phyloP scores from a whole-genome alignment of 2,329 filamentous ascomycete species.

The Colletotrichum graminicola region DNA sequence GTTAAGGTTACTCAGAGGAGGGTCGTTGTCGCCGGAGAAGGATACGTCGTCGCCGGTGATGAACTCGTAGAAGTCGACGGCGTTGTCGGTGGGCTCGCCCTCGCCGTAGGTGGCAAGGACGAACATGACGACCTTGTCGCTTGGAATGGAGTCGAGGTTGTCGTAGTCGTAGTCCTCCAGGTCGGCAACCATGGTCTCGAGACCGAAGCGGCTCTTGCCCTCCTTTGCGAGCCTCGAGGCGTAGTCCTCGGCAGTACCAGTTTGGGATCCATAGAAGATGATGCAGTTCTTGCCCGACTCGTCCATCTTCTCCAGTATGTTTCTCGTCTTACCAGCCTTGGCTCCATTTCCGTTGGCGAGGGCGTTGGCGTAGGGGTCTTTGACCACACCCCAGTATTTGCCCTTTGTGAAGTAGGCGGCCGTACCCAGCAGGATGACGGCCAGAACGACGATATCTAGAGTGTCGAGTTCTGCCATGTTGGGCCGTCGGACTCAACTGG shows the following conservation, averaged over 20 bases:
- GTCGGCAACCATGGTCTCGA: constrained; percentile 98
- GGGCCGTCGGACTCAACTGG: constrained; percentile 27
- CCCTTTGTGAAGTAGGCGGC: constrained; percentile 98
- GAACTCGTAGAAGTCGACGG: constrained; percentile 99
- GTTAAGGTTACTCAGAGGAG: constrained; percentile 84
- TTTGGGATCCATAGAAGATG: constrained; percentile 98
- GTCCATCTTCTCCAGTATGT: constrained; percentile 96
- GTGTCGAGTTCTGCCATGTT: constrained; percentile 96
- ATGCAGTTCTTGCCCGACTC: constrained; percentile 97
- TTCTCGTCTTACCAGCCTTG: constrained; percentile 87
- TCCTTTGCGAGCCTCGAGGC: constrained; percentile 97
- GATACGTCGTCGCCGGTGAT: constrained; percentile 82
- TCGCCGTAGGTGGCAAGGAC: constrained; percentile 97
- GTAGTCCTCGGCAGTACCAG: constrained; percentile 98
- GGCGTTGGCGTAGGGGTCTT: constrained; percentile 87
- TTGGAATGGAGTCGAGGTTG: constrained; percentile 87
- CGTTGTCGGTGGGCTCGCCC: constrained; percentile 98
- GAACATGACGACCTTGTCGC: constrained; percentile 94
- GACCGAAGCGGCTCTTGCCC: constrained; percentile 92
- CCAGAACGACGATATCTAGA: constrained; percentile 92
- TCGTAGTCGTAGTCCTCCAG: constrained; percentile 98
- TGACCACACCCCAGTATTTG: constrained; percentile 88
- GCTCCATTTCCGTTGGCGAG: constrained; percentile 76
- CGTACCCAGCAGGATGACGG: constrained; percentile 85
- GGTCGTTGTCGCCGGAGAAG: constrained; percentile 82